Percentiles rank a stretch among this genome's conserved stretches.
phyloP scores from a whole-genome alignment of 2,329 filamentous ascomycete genomes.

The Xylaria sp. region DNA sequence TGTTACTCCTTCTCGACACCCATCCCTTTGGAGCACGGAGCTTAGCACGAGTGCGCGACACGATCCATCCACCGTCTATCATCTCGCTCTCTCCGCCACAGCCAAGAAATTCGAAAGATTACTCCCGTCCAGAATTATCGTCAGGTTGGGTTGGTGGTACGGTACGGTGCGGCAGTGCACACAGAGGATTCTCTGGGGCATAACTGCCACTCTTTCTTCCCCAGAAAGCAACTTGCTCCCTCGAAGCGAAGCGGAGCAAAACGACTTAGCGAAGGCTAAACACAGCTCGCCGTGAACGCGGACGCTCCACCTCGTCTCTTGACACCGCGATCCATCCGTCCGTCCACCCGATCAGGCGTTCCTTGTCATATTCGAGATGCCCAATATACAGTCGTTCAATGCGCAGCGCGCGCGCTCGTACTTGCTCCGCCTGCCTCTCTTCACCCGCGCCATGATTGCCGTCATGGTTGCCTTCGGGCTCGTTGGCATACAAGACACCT shows the following conservation, averaged over 20 bases:
- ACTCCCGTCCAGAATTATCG: neutral
- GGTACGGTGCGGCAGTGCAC: slow-evolving; percentile 18
- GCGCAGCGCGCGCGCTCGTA: slow-evolving; percentile 81
- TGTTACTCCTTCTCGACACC: slow-evolving; percentile 12
- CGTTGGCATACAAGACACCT: slow-evolving; percentile 73
- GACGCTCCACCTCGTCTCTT: neutral
- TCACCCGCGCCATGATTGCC: slow-evolving; percentile 77
- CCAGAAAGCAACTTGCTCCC: neutral
- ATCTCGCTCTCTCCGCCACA: neutral
- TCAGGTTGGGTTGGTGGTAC: neutral
- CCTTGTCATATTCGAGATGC: slow-evolving; percentile 44
- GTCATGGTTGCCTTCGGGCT: slow-evolving; percentile 77
- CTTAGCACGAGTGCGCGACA: slow-evolving; percentile 17
- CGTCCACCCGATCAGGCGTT: neutral
- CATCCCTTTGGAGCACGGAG: slow-evolving; percentile 4
- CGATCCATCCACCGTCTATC: neutral
- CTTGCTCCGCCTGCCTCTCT: slow-evolving; percentile 84
- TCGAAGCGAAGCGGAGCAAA: neutral
- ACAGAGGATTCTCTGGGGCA: neutral
- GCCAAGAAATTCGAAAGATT: too few species aligned
- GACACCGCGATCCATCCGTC: neutral
- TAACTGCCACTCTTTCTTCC: neutral
- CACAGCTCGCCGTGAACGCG: neutral
- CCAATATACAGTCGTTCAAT: slow-evolving; percentile 67
- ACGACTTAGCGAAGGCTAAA: neutral